Conservation (phyloP, 2,329 filamentous ascomycete species). For the Alternaria panax region DNA sequence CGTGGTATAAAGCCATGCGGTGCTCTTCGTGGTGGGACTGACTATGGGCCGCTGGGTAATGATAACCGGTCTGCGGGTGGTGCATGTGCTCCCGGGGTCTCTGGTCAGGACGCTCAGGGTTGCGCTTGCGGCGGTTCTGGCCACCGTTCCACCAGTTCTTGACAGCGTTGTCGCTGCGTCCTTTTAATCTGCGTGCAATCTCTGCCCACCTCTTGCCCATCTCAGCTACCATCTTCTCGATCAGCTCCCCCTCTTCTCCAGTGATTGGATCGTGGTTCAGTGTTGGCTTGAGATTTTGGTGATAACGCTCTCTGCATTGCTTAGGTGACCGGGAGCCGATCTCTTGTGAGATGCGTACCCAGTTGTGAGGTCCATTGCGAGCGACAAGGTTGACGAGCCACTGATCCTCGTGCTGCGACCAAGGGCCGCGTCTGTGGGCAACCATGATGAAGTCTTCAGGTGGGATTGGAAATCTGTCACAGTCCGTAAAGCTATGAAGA, state of each 20-base stretch:
- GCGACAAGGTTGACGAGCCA: conserved; percentile 74
- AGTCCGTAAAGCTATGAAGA: background rate
- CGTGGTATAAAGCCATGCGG: conserved; percentile 36
- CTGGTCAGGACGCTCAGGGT: conserved; percentile 44
- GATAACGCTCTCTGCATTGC: conserved; percentile 92
- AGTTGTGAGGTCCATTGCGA: conserved; percentile 79
- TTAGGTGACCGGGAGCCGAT: conserved; percentile 85
- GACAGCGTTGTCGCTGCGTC: conserved; percentile 91
- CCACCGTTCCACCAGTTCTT: conserved; percentile 99
- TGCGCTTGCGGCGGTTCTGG: conserved; percentile 75
- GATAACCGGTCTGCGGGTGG: conserved; percentile 42
- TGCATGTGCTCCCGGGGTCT: conserved; percentile 38
- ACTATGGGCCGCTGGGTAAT: conserved; percentile 36
- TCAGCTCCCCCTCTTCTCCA: conserved; percentile 75
- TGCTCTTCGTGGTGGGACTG: conserved; percentile 39
- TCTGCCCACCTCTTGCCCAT: conserved; percentile 93
- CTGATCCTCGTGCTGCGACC: conserved; percentile 79
- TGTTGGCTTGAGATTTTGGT: conserved; percentile 90
- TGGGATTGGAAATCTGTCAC: background rate
- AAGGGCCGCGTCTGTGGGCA: conserved; percentile 77
- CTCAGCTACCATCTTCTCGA: conserved; percentile 77
- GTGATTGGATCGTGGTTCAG: conserved; percentile 80
- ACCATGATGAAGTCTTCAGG: conserved; percentile 48
- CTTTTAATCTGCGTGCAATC: conserved; percentile 81
- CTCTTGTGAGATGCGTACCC: conserved; percentile 82